Base-by-base conservation (phyloP, 1,284 basidiomycete species). In the Cryptococcus maquisensis region DNA sequence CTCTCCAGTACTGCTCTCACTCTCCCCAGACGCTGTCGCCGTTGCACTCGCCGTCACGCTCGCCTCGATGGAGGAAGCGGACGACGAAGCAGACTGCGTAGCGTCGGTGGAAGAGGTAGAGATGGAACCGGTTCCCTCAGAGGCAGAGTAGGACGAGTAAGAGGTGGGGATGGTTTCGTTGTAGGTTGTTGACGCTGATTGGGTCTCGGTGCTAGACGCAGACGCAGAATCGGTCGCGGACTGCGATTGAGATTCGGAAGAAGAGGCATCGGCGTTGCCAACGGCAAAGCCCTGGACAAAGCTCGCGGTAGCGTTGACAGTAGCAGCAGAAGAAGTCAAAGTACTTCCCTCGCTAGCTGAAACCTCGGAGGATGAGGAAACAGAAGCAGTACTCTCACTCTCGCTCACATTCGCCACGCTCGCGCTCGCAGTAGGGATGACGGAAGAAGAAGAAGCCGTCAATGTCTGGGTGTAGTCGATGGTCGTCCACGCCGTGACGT, bases 401-500 rank as follows among this genome's bases (percentile, higher is more conserved):
- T 38, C 49, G 49, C 21, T 42, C 32, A 16, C 47, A 41, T 32
- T 32, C 28, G 28, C 28, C 28, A 7, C 28, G n/a, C 51, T 52
- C 16, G 20, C 23, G 37, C 24, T 39, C 39, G 45, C 55, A 26
- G 51, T 43, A 36, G 45, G 21, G 23, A 48, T 38, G 6, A 56
- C 52, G 3, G 60, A 38, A 5, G 21, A 41, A 4, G 56, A 45
- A 10, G 52, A 36, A 12, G 16, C 23, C 24, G 56, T 48, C n/a
- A 50, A 20, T 21, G 54, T 32, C 2, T 56, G 47, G 39, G 71
- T 73, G 48, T 65, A 53, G 47, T 68, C 60, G 37, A 66, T 59
- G 10, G 64, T 72, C 23, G 63, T 63, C 57, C 57, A 66, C 40
- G 47, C 43, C 10, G 71, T 73, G 20, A 61, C n/a, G 49, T 57